Evolutionary conservation across 768 basidiomycete species (phyloP), one percentile per base, ranked within the genome.

Genomic region (Leccinum disarticulatum): DNA sequence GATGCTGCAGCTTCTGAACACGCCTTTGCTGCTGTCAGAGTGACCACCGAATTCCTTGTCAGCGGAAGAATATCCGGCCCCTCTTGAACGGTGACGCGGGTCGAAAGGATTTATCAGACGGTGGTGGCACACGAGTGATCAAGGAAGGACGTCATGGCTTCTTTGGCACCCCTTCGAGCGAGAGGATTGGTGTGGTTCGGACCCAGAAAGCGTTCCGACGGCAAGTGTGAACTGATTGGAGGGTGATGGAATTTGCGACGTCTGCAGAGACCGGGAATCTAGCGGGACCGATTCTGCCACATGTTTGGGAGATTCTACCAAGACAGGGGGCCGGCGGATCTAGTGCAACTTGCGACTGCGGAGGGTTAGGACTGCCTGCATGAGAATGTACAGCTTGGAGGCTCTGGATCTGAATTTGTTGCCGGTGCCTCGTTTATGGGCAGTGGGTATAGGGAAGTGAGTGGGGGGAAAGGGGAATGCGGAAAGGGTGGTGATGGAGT

Each of bases 381-480:
- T 64, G 68, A 19, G 66, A 66, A 15, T 58, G 64, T 1, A 43
- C 38, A 28, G 49, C 36, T 19, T 64, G 68, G 11, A 68, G 54
- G 36, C 22, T 22, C 22, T 22, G 22, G 22, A 22, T 22, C 22
- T 22, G 22, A 22, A 22, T 22, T 22, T 67, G 64, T 58, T 73
- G 72, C 7, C 61, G 62, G 7, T 68, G 69, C 14, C 22, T 74
- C 66, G 27, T 56, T 70, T 59, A 49, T 54, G 4, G 64, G 64
- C 6, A 83, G 80, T 36, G 86, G 89, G 22, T 14, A 87, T 72
- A 13, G 89, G 89, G 59, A 87, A 83, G 69, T 90, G 88, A 1
- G 83, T 83, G 0, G 90, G 90, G 15, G 90, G 90, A 0, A 80
- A 73, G 25, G 90, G 90, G 70, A 91, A 91, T 0, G 85, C 86